These are phyloP conservation scores for Pichia sporocuriosa DNA, from an alignment of 805 yeast species.

Conservation along the genomic window DNA sequence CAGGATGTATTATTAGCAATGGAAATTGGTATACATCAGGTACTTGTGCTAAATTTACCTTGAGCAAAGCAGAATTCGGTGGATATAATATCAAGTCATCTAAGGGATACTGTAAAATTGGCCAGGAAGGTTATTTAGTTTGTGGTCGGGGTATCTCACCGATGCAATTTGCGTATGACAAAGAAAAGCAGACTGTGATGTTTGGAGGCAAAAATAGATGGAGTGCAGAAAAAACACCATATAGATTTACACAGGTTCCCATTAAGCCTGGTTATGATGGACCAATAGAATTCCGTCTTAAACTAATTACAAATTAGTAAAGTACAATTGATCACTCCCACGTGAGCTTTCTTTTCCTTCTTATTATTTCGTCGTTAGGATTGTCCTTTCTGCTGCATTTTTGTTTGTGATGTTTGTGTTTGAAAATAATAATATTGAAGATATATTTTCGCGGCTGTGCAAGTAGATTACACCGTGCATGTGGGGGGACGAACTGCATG, in stretches of 20 bases:
- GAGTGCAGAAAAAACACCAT: conserved; percentile 46
- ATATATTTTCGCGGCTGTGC: too few relatives aligned
- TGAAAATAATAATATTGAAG: too few relatives aligned
- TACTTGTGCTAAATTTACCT: conserved; percentile 72
- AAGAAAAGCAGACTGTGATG: conserved; percentile 38
- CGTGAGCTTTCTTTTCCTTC: too few relatives aligned
- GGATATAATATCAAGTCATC: conserved; percentile 66
- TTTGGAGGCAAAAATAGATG: conserved; percentile 59
- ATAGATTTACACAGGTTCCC: conserved; percentile 39
- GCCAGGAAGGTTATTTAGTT: conserved; percentile 21
- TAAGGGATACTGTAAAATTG: conserved; percentile 66
- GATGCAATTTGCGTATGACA: conserved; percentile 53
- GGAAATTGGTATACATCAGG: conserved; percentile 84
- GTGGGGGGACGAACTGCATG: too few relatives aligned
- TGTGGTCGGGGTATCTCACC: conserved; percentile 32
- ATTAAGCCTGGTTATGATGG: conserved; percentile 41
- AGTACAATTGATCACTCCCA: too few relatives aligned
- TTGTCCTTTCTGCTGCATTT: too few relatives aligned
- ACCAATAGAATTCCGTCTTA: conserved; percentile 32
- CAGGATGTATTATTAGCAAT: conserved; percentile 76
- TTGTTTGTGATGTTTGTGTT: too few relatives aligned
- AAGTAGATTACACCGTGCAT: too few relatives aligned
- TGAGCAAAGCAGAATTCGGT: conserved; percentile 56
- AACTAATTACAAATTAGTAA: too few relatives aligned
- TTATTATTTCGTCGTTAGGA: too few relatives aligned